A percentile compares a stretch with the other conserved stretches of the same genome.
phyloP scores from a whole-genome alignment of 1,284 basidiomycete genomes.

The Phlebopus sp. region DNA sequence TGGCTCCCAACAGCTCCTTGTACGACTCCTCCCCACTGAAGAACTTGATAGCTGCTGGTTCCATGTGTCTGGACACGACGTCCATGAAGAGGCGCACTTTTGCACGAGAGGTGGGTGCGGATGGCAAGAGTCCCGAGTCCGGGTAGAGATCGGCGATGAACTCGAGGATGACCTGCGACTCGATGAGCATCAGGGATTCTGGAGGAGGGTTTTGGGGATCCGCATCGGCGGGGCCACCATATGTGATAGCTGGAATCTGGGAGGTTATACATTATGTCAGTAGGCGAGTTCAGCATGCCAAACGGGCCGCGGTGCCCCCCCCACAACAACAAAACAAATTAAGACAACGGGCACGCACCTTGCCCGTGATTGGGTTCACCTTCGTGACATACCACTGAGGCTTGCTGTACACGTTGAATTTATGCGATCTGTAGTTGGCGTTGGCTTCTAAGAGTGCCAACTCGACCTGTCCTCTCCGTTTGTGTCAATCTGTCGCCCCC shows the following conservation, averaged over 20 bases:
- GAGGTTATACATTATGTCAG: background rate
- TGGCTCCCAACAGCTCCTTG: conserved; percentile 11
- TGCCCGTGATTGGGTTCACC: conserved; percentile 14
- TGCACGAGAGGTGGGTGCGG: conserved; percentile 53
- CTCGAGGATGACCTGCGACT: conserved; percentile 61
- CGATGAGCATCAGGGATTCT: conserved; percentile 55
- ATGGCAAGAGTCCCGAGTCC: conserved; percentile 44
- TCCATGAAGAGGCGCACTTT: conserved; percentile 61
- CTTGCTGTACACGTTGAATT: conserved; percentile 12
- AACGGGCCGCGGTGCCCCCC: background rate
- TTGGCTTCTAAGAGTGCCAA: conserved; percentile 17
- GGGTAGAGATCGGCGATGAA: conserved; percentile 60
- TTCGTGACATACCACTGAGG: conserved; percentile 16
- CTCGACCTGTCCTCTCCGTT: conserved; percentile 15
- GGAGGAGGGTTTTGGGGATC: conserved; percentile 52
- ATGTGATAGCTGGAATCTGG: conserved; percentile 55
- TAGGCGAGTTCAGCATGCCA: background rate
- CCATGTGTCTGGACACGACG: conserved; percentile 33
- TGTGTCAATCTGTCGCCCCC: too few relatives aligned
- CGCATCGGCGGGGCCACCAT: conserved; percentile 51
- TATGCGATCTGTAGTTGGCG: conserved; percentile 2
- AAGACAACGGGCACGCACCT: conserved; percentile 5
- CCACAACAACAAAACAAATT: too few relatives aligned
- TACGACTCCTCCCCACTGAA: background rate
- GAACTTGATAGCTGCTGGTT: background rate